These are phyloP conservation scores for Penicillium chermesinum DNA, from an alignment of 495 filamentous ascomycete species.

Conservation along the genomic window DNA sequence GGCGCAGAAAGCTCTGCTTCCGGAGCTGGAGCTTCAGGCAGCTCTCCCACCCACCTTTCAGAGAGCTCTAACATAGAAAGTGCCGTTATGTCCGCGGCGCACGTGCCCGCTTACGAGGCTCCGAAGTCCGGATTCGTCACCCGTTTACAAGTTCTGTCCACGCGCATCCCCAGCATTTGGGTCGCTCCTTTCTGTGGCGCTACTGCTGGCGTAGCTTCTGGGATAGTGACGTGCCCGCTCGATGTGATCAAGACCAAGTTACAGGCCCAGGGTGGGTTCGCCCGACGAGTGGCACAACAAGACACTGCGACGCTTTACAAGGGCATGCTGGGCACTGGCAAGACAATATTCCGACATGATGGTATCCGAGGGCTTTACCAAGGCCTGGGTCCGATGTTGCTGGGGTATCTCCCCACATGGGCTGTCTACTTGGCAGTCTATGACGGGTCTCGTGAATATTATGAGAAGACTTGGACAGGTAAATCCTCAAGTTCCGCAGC, in stretches of 20 bases:
- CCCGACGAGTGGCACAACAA: constrained; percentile 39
- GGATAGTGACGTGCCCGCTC: constrained; percentile 91
- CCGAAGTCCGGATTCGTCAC: constrained; percentile 39
- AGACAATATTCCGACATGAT: constrained; percentile 78
- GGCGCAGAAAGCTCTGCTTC: constrained; percentile 22
- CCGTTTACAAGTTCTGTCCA: constrained; percentile 51
- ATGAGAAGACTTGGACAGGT: constrained; percentile 59
- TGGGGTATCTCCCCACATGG: constrained; percentile 97
- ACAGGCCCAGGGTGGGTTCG: constrained; percentile 87
- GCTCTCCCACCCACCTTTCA: constrained; percentile 26
- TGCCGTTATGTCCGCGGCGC: constrained; percentile 16
- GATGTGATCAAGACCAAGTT: constrained; percentile 99
- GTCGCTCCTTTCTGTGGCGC: constrained; percentile 74
- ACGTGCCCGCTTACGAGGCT: constrained; percentile 13
- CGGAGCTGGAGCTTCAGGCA: constrained; percentile 20
- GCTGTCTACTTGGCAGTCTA: constrained; percentile 97
- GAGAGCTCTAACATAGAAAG: constrained; percentile 19
- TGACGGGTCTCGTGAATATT: constrained; percentile 73
- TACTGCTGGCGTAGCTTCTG: constrained; percentile 81
- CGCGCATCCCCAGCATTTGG: constrained; percentile 45
- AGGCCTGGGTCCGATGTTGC: constrained; percentile 85
- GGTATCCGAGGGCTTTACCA: constrained; percentile 88
- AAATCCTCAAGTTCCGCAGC: constrained; percentile 23
- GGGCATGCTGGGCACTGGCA: constrained; percentile 81
- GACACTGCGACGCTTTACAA: constrained; percentile 59